Evolutionary conservation across 148 eudicot genomes (phyloP).

Genomic region (Nepenthes gracilis): DNA sequence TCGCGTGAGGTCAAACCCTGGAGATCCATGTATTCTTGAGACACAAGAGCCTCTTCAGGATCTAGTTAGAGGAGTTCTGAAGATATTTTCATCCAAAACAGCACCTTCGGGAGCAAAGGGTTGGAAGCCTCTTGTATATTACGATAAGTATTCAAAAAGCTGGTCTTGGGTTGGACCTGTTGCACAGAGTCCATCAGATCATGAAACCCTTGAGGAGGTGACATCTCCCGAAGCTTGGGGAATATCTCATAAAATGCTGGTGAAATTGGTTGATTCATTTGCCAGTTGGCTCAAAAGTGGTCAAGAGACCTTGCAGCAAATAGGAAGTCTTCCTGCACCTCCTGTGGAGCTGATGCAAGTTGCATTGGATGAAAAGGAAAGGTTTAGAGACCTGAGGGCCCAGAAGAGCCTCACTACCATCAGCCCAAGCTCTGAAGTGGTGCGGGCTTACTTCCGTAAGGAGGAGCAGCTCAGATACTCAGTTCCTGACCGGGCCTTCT

Average conservation of each 20-base stretch:
- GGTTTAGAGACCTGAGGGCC: constrained; percentile 84
- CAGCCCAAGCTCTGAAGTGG: constrained; percentile 68
- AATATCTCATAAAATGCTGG: constrained; percentile 80
- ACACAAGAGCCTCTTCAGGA: constrained; percentile 96
- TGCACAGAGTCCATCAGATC: constrained; percentile 29
- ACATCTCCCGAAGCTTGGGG: constrained; percentile 84
- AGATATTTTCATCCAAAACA: constrained; percentile 67
- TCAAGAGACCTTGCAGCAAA: constrained; percentile 82
- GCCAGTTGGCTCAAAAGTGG: constrained; percentile 95
- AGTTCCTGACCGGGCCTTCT: constrained; percentile 86
- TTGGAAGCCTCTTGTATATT: constrained; percentile 77
- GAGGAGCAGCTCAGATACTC: constrained; percentile 82
- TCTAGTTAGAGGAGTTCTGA: constrained; percentile 81
- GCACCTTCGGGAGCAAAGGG: constrained; percentile 93
- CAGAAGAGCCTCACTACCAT: constrained; percentile 90
- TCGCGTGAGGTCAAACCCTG: constrained; percentile 79
- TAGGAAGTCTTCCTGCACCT: constrained; percentile 88
- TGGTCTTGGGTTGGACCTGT: constrained; percentile 90
- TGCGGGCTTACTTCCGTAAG: constrained; percentile 64
- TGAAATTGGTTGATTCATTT: constrained; percentile 80
- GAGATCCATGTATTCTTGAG: constrained; percentile 86
- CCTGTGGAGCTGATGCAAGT: constrained; percentile 57
- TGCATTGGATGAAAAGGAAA: constrained; percentile 80
- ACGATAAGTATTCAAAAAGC: constrained; percentile 55
- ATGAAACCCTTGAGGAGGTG: constrained; percentile 48